A percentile compares a stretch with the other conserved stretches of the same genome.
These are phyloP conservation scores for Linderniella brevidens DNA, from an alignment of 257 asterid genomes.

Conservation along the genomic window DNA sequence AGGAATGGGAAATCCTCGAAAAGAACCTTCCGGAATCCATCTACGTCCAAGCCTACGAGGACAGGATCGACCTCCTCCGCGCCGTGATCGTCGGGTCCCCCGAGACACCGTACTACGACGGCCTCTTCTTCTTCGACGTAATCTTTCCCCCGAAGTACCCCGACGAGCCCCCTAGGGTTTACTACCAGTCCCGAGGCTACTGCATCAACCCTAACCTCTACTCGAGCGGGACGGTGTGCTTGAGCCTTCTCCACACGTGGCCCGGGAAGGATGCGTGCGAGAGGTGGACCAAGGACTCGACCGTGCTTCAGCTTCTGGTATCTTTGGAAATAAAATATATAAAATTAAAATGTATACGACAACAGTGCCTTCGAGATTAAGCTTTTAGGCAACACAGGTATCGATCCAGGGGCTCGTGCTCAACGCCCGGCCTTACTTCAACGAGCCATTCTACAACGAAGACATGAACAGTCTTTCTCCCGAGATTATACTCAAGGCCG, in stretches of 20 bases:
- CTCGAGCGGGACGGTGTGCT: constrained; percentile 21
- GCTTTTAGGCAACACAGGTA: too few species aligned
- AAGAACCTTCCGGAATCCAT: constrained; percentile 38
- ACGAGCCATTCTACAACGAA: constrained; percentile 21
- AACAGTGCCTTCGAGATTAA: too few species aligned
- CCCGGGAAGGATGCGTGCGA: constrained; percentile 9
- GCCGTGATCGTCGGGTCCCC: constrained; percentile 44
- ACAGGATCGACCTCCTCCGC: constrained; percentile 38
- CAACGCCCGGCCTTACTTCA: constrained; percentile 34
- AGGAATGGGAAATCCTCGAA: constrained; percentile 45
- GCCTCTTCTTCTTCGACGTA: constrained; percentile 60
- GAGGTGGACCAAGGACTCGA: constrained; percentile 27
- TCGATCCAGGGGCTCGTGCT: constrained; percentile 56
- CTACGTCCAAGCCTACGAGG: constrained; percentile 34
- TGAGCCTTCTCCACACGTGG: constrained; percentile 49
- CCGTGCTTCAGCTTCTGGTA: constrained; percentile 39
- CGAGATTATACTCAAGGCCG: too few species aligned
- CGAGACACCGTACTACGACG: constrained; percentile 54
- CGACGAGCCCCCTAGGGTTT: constrained; percentile 15
- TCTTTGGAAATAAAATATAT: too few species aligned
- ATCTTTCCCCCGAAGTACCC: constrained; percentile 39
- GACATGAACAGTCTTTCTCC: not conserved
- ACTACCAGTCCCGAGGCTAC: constrained; percentile 32
- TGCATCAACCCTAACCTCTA: constrained; percentile 47
- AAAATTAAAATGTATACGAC: too few species aligned